These are phyloP conservation scores for Tylopilus plumbeoviolaceoides DNA, from an alignment of 768 basidiomycete genomes.

Conservation along the genomic window DNA sequence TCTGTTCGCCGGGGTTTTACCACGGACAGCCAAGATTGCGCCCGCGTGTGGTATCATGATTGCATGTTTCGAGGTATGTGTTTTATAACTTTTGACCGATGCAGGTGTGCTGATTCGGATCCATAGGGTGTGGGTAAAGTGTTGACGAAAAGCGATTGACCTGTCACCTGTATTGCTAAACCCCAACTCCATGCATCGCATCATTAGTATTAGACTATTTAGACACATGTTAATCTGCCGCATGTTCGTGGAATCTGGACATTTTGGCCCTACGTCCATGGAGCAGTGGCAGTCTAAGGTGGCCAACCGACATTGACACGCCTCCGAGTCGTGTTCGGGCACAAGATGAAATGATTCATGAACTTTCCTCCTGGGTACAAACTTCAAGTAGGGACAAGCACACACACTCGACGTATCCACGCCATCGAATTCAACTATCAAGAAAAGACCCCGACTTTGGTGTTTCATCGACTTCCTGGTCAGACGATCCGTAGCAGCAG, in stretches of 20 bases:
- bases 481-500: too few relatives aligned
- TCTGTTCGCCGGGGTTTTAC: constrained; percentile 79
- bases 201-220: constrained; percentile 17
- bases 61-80: constrained; percentile 81
- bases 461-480: too few relatives aligned
- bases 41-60: constrained; percentile 99
- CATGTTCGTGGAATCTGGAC: constrained; percentile 8
- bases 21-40: constrained; percentile 91
- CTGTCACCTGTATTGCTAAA: not conserved
- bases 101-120: constrained; percentile 7
- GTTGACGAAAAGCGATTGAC: constrained; percentile 37
- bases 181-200: constrained; percentile 11
- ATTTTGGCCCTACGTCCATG: too few relatives aligned
- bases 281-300: too few relatives aligned
- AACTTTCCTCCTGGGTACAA: too few relatives aligned
- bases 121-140: constrained; percentile 56
- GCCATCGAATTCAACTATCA: too few relatives aligned
- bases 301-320: too few relatives aligned
- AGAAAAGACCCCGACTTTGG: too few relatives aligned
- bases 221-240: constrained; percentile 16
- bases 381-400: too few relatives aligned
- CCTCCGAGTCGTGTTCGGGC: too few relatives aligned
- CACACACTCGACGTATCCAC: too few relatives aligned
- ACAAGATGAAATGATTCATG: too few relatives aligned
- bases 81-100: constrained; percentile 3